Base-by-base conservation (phyloP, 202 grass and related monocot genomes). In the Setaria italica region DNA sequence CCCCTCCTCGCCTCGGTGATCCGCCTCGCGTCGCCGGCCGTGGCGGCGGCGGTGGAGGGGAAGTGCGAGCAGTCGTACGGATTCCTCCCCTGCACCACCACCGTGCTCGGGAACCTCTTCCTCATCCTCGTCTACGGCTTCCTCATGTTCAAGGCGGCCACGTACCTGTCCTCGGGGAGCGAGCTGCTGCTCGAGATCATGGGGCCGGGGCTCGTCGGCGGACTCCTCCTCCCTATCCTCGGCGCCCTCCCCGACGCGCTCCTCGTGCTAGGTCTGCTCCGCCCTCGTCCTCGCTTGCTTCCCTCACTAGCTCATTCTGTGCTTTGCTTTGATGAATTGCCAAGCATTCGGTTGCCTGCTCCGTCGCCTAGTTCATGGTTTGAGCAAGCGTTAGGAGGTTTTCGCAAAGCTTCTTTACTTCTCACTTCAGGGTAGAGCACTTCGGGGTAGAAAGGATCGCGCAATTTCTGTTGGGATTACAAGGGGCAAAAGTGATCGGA, bases 211-310 rank as follows among this genome's bases (percentile, higher is more conserved):
- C 93, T 99, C 86, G 79, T 99, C 69, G 97, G 97, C 13, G 97
- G 97, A 8, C 92, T 99, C 60, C 91, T 99, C 72, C 92, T 99
- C 50, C 97, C 97, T 62, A 97, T 99, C 75, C 94, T 99, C n/a
- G 97, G 97, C 11, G 97, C 97, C 16, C 88, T 99, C 63, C 97
- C 97, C 58, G 94, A 97, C 71, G 92, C 97, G 7, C 86, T 99
- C 29, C 92, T 99, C n/a, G 91, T 99, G 10, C 97, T 99, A 16
- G 91, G 95, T 98, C 21, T 11, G 42, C 30, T 10, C 42, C 32
- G 2, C 21, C 37, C 37, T 77, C 64, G 5, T 37, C 42, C 56
- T 70, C 32, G 41, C 74, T 53, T 49, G 13, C 72, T 65, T 65
- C 15, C 50, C 32, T 62, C 54, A 9, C 2, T 66, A 5, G 16